Evolutionary conservation across 176 grass and related monocot genomes (phyloP).

Genomic region (Bothriochloa decipiens): DNA sequence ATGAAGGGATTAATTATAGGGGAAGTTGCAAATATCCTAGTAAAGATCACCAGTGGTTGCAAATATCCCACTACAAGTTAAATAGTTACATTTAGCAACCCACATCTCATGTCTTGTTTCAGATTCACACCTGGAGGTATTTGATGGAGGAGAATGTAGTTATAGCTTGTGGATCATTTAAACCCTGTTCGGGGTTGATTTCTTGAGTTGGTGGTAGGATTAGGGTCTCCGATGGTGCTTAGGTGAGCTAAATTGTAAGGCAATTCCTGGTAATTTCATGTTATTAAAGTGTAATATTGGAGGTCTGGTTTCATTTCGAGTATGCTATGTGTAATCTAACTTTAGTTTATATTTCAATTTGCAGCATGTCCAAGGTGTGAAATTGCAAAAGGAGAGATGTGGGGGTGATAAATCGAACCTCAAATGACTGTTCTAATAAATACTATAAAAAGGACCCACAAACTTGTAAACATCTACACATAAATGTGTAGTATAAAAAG

Average conservation of each 20-base stretch:
- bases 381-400: not conserved
- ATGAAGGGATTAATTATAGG: not conserved
- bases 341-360: not conserved
- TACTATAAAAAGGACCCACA: not conserved
- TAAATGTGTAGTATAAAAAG: constrained; percentile 3
- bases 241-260: not conserved
- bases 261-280: not conserved
- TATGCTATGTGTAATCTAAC: not conserved
- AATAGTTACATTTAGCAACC: not conserved
- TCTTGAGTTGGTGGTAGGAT: not conserved
- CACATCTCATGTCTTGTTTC: not conserved
- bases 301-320: not conserved
- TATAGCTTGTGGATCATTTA: not conserved
- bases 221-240: not conserved
- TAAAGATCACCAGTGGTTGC: not conserved
- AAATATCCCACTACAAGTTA: constrained; percentile 7
- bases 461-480: constrained; percentile 17
- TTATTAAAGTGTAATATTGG: not conserved
- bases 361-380: not conserved
- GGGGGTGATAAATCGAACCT: not conserved
- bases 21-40: not conserved
- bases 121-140: not conserved
- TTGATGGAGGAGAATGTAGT: not conserved
- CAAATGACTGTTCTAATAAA: not conserved
- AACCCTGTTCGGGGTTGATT: not conserved